Conservation (phyloP, 805 yeast genomes). For the Candida tammaniensis region DNA sequence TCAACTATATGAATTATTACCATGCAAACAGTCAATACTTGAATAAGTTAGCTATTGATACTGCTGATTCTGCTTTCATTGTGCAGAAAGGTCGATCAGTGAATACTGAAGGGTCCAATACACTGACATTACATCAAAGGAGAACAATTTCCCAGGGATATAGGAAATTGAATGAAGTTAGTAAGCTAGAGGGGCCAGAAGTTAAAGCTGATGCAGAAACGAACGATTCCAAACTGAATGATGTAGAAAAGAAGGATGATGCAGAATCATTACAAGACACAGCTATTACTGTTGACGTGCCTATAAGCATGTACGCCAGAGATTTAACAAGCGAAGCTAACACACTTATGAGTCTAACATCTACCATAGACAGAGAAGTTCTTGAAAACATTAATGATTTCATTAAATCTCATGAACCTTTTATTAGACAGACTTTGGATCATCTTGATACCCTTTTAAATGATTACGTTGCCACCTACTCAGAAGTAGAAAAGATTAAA, state of each 20-base stretch:
- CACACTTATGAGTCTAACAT: conserved; percentile 23
- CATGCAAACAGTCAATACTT: conserved; percentile 34
- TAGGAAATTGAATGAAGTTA: neutral
- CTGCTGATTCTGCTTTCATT: neutral
- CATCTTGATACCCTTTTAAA: conserved; percentile 21
- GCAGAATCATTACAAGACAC: too few relatives aligned
- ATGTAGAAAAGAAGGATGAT: too few relatives aligned
- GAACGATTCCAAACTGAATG: too few relatives aligned
- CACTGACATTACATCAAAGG: conserved; percentile 2
- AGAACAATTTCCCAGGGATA: conserved; percentile 2
- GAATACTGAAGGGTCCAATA: neutral
- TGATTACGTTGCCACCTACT: conserved; percentile 24
- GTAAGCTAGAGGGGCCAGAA: too few relatives aligned
- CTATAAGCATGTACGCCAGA: conserved; percentile 15
- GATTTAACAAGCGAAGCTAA: conserved; percentile 23
- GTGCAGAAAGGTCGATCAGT: neutral
- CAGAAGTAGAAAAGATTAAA: conserved; percentile 26
- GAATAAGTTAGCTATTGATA: conserved; percentile 18
- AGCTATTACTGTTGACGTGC: conserved; percentile 10
- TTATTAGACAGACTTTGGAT: conserved; percentile 20
- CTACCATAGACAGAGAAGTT: conserved; percentile 32
- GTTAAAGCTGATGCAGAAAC: too few relatives aligned
- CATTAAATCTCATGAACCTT: conserved; percentile 36
- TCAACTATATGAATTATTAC: conserved; percentile 33
- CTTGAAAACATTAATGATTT: conserved; percentile 32